Evolutionary conservation across 345 rosid species (phyloP), one percentile per base, ranked within the genome.

Genomic region (Chamaenerion angustifolium): DNA sequence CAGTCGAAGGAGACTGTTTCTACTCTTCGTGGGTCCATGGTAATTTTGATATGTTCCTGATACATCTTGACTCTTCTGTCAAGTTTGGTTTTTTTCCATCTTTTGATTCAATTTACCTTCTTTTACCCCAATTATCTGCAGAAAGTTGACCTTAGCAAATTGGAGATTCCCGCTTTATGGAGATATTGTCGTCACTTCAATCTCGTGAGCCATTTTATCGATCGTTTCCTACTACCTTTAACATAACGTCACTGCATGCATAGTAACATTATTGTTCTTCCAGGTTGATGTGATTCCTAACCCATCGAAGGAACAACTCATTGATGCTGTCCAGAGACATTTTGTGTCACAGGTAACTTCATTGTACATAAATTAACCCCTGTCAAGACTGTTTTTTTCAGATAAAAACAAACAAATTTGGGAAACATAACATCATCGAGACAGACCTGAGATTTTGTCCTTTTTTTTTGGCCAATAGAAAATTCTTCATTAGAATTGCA

Each of bases 141-240:
- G 89, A 92, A 74, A 68, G 81, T 87, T 66, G 96, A 92, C 74
- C 83, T 92, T 16, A 78, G 95, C 82, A 92, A 84, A 63, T 68
- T 92, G 71, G 98, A 92, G 78, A 78, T 77, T 79, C 68, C 81
- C 71, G 95, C 96, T 13, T 70, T 92, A 48, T 77, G 79, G 85
- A 82, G 78, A 83, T 87, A 92, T 60, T 72, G 78, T 84, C 81
- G 79, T 63, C 93, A 92, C 63, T 92, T 82, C 72, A 92, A 92
- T 76, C 96, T 87, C 9, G 98, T 92, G 68, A 79, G 94, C 64
- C 14, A 12, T 42, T 59, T 42, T 27, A 2, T 35, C 3, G 8
- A 14, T 16, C 17, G 7, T 27, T 11, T 41, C 40, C 11, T 6
- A 11, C 15, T 8, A 11, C n/a, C 3, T 17, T 17, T 57, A 18